phyloP scores from a whole-genome alignment of 2,329 filamentous ascomycete species.

The Escovopsis sp. region DNA sequence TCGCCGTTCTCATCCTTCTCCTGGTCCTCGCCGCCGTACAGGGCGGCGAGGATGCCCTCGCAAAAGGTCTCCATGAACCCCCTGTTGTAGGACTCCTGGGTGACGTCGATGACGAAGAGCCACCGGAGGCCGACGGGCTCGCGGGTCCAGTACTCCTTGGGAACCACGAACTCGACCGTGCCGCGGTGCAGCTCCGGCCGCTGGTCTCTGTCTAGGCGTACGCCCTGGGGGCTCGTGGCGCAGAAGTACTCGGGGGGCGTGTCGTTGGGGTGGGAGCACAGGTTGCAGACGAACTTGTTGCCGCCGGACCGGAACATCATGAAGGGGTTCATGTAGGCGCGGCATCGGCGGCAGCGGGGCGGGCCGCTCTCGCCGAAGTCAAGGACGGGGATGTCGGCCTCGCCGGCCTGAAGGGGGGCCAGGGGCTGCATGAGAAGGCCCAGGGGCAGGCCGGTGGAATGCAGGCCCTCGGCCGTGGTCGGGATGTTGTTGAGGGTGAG shows the following conservation, averaged over 20 bases:
- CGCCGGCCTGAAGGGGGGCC: slow-evolving; percentile 67
- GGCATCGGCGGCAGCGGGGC: slow-evolving; percentile 80
- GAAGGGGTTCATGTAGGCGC: slow-evolving; percentile 96
- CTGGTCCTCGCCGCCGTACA: slow-evolving; percentile 57
- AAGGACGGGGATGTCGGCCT: slow-evolving; percentile 75
- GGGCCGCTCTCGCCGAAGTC: slow-evolving; percentile 90
- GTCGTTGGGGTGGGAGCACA: slow-evolving; percentile 95
- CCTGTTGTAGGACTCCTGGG: slow-evolving; percentile 78
- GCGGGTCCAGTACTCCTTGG: slow-evolving; percentile 97
- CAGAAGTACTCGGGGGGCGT: slow-evolving; percentile 86
- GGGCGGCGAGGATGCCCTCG: slow-evolving; percentile 67
- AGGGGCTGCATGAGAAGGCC: slow-evolving; percentile 82
- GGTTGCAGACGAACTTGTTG: slow-evolving; percentile 95
- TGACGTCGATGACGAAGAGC: slow-evolving; percentile 88
- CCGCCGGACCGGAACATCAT: slow-evolving; percentile 94
- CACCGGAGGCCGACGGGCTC: slow-evolving; percentile 77
- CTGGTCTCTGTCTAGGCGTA: slow-evolving; percentile 75
- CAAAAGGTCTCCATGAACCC: slow-evolving; percentile 85
- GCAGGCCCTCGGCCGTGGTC: slow-evolving; percentile 61
- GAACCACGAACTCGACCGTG: slow-evolving; percentile 91
- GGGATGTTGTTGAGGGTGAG: slow-evolving; percentile 92
- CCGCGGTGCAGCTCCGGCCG: slow-evolving; percentile 80
- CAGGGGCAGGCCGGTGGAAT: slow-evolving; percentile 68
- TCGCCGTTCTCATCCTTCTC: slow-evolving; percentile 36
- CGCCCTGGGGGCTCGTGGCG: slow-evolving; percentile 73